Conservation (phyloP, 768 basidiomycete species). For the Lentinula aciculospora region DNA sequence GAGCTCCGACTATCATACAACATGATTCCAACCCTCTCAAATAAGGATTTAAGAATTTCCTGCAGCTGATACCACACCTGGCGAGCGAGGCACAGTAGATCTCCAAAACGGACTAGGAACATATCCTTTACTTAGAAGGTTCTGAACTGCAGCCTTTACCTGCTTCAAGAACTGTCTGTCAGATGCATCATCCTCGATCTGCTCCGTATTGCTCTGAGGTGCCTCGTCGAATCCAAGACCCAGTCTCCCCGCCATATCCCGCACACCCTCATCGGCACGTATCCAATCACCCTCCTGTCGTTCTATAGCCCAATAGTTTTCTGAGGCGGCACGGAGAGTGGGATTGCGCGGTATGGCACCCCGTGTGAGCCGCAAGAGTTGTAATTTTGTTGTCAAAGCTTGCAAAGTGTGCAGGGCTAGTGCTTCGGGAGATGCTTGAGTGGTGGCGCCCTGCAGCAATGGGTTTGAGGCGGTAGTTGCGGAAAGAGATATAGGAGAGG, state of each 20-base stretch:
- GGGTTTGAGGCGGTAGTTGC: constrained; percentile 13
- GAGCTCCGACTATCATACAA: too few species aligned
- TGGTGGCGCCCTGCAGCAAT: constrained; percentile 15
- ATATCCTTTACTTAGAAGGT: background rate
- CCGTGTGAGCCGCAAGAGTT: constrained; percentile 50
- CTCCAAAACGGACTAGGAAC: constrained; percentile 5
- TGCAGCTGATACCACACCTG: background rate
- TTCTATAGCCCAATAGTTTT: constrained; percentile 54
- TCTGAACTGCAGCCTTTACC: background rate
- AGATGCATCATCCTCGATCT: background rate
- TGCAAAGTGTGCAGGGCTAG: constrained; percentile 26
- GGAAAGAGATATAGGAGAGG: constrained; percentile 23
- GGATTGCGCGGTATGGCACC: constrained; percentile 54
- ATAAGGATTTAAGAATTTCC: background rate
- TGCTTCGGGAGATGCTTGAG: constrained; percentile 21
- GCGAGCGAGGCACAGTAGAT: background rate
- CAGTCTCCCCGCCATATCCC: background rate
- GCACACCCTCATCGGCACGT: constrained; percentile 40
- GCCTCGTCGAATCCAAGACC: background rate
- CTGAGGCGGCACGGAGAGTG: constrained; percentile 37
- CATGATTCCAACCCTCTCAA: constrained; percentile 14
- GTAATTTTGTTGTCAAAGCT: constrained; percentile 39
- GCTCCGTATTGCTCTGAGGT: background rate
- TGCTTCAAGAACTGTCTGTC: background rate
- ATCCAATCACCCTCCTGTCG: constrained; percentile 46